Base-by-base conservation (phyloP, 345 rosid species). In the Acer yangbiense region DNA sequence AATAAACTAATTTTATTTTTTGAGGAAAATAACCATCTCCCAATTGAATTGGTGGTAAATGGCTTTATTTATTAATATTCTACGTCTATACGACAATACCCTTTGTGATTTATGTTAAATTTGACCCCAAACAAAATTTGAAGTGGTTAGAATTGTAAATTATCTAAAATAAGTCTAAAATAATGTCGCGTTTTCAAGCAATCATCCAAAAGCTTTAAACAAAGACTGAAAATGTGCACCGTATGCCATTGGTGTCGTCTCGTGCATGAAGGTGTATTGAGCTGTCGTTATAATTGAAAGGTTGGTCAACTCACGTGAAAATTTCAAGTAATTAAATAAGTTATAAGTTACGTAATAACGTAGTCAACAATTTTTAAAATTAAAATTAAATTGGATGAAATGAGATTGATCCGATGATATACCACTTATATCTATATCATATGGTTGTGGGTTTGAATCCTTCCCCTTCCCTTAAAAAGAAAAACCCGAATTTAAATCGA, bases 361-460 rank as follows among this genome's bases (percentile, higher is more conserved):
- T 35, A 35, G 3, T 35, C 25, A 6, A 57, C 23, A n/a, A 18
- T 4, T 17, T 57, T 60, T 60, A 0, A 60, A 18, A 60, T 1
- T 6, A 60, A 7, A 60, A 11, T 60, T 60, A 6, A 58, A 8
- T 58, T 58, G 1, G 1, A 35, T 0, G 1, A 5, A 0, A 35
- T 35, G 1, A 4, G 39, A 35, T 35, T 35, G 4, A 32, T 32
- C 5, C 35, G 35, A 0, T 32, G 0, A 5, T 35, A 35, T 35
- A 35, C 0, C 0, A 0, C 6, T 4, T 0, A 4, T 1, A 35
- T 4, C 0, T 35, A 35, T 4, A 4, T 4, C 39, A 35, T 0
- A 0, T 0, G 3, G 4, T 35, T 35, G 6, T 4, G 1, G 39
- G 0, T 35, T 5, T 0, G 4, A 35, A 4, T 0, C 4, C 4